Evolutionary conservation across 2,329 filamentous ascomycete genomes (phyloP).

Genomic region (Pseudogymnoascus verrucosus): DNA sequence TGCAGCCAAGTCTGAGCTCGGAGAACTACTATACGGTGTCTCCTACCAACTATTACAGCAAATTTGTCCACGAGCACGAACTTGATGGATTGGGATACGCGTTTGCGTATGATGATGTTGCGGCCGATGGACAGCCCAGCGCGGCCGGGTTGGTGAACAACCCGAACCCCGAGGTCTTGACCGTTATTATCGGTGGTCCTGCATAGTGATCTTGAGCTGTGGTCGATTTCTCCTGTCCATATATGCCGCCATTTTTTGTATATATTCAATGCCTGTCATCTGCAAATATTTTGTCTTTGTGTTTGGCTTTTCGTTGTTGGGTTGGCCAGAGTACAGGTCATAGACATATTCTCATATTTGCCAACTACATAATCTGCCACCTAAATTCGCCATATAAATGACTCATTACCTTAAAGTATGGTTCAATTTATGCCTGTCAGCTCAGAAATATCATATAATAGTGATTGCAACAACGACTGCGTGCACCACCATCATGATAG

Average conservation of each 20-base stretch:
- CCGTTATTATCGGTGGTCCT: not conserved
- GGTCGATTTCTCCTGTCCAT: not conserved
- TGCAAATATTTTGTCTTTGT: not conserved
- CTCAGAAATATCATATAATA: not conserved
- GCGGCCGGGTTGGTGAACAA: conserved; percentile 57
- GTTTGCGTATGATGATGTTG: conserved; percentile 66
- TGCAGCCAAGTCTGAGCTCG: conserved; percentile 35
- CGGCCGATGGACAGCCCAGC: conserved; percentile 43
- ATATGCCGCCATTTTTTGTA: not conserved
- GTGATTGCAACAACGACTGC: not conserved
- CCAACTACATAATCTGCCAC: not conserved
- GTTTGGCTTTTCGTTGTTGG: not conserved
- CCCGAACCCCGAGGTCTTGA: conserved; percentile 12
- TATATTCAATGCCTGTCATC: not conserved
- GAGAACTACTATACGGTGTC: conserved; percentile 47
- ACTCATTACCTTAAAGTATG: not conserved
- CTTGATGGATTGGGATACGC: conserved; percentile 57
- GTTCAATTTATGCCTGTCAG: not conserved
- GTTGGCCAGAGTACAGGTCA: not conserved
- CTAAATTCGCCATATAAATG: not conserved
- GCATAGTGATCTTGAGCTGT: not conserved
- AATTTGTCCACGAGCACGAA: conserved; percentile 54
- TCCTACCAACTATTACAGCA: conserved; percentile 59
- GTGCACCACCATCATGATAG: not conserved
- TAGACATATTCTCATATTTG: not conserved